Evolutionary conservation across 768 basidiomycete species (phyloP), one percentile per base, ranked within the genome.

Genomic region (Russula vinacea): DNA sequence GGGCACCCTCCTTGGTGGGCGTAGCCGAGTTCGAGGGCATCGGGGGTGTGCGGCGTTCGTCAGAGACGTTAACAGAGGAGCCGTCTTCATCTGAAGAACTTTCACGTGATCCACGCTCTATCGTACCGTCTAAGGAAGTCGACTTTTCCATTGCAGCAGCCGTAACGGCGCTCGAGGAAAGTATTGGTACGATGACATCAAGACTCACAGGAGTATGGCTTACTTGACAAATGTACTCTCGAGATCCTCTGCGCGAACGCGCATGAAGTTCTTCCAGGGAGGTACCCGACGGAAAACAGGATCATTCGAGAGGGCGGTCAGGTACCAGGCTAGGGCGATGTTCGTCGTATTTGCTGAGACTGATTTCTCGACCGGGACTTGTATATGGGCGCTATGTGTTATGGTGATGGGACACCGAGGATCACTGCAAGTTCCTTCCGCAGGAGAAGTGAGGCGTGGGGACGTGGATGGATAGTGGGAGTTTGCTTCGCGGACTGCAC

Each of bases 191-290:
- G 9, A 88, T 89, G 26, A 92, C 78, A 76, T 94, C 93, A 51
- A 88, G 90, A 58, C 90, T 79, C 24, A 92, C 89, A 32, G 89
- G 86, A 77, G 93, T 93, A 94, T 88, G 4, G 91, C 88, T 67
- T 90, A 81, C 77, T 94, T 91, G 45, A 89, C 85, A 51, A 92
- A 84, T 7, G 87, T 85, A 68, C 90, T 92, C 77, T 94, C 87
- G 59, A 95, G 75, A 74, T 96, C 94, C 70, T 94, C 92, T 5
- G 86, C 88, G 60, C 93, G 82, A 6, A 94, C 90, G 49, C 85
- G 80, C 59, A 94, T 87, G 70, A 96, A 96, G 19, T 88, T 83
- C 72, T 88, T 89, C 93, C 92, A 96, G 1, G 84, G 78, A 53
- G 85, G 81, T n/a, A 85, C 78, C 57, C 82, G 81, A 40, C 90